phyloP scores from a whole-genome alignment of 2,329 filamentous ascomycete genomes.

The Gaeumannomyces sp. region DNA sequence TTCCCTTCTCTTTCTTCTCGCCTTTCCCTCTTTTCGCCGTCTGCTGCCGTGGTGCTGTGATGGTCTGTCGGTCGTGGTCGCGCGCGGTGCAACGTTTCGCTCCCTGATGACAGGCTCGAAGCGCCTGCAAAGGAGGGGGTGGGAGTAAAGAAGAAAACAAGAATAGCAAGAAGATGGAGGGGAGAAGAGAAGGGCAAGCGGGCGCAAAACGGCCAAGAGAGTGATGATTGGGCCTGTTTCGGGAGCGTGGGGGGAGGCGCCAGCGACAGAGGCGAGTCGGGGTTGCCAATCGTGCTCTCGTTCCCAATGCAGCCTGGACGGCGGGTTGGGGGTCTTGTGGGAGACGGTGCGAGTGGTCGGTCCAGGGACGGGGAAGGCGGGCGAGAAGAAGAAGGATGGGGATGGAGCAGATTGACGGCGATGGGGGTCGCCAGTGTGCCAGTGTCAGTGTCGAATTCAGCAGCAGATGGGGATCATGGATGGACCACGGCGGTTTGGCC shows the following conservation, averaged over 20 bases:
- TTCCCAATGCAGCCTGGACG: not conserved
- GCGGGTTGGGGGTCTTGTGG: not conserved
- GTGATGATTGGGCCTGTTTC: conserved; percentile 17
- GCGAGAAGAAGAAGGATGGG: conserved; percentile 4
- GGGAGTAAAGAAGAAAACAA: not conserved
- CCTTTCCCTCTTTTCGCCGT: not conserved
- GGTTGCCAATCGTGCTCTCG: not conserved
- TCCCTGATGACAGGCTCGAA: not conserved
- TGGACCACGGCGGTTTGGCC: conserved; percentile 47
- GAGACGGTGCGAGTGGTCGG: conserved; percentile 1
- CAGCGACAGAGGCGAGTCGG: conserved; percentile 3
- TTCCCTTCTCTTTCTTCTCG: not conserved
- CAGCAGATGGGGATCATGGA: conserved; percentile 30
- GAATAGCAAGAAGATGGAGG: conserved; percentile 12
- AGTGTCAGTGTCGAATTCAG: not conserved
- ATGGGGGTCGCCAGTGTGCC: conserved; percentile 4
- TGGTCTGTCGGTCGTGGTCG: not conserved
- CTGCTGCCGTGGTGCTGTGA: not conserved
- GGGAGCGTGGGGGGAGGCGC: conserved; percentile 17
- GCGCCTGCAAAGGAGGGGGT: not conserved
- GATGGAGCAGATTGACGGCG: conserved; percentile 14
- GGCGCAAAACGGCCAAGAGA: conserved; percentile 8
- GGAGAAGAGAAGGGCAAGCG: conserved; percentile 11
- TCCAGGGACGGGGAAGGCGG: conserved; percentile 8
- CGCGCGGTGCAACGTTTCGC: not conserved